Evolutionary conservation across 768 basidiomycete species (phyloP), one percentile per base, ranked within the genome.

Genomic region (Lactifluus hygrophoroides): DNA sequence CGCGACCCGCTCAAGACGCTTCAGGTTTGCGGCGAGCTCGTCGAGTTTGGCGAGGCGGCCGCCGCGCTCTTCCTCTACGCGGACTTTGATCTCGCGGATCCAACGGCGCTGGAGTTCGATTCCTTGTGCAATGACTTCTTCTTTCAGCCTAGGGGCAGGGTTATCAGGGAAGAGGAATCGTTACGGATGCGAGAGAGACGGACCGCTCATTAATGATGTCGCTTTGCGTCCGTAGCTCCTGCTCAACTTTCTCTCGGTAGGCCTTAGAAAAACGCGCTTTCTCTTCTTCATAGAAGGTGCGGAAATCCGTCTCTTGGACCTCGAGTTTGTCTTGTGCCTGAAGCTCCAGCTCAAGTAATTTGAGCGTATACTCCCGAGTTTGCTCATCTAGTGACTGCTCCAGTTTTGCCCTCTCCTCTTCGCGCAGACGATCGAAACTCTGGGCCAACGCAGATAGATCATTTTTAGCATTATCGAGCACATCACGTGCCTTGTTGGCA

Each of bases 101-200:
- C 95, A 98, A 54, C 91, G 82, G 50, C 94, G 85, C 69, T 98
- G 96, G 23, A 98, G 83, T 73, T 98, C 96, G 67, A 99, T 93
- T 17, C 94, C 96, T 70, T 98, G 94, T 3, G 94, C 88, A 51
- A 98, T 80, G 53, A 98, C 92, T 70, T 95, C 94, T 69, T 95
- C 91, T 70, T 87, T 90, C 58, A 99, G 78, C 42, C 94, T 96
- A 66, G 5, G 14, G 23, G 16, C 28, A 30, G 21, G 21, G 30
- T 54, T 40, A 58, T 40, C 14, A 30, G 19, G 34, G 2, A 35
- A 10, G 8, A 35, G 14, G 8, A 14, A 10, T 21, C 9, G 25
- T 7, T 6, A 13, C 28, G 19, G 8, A 50, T 5, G 58, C 21
- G 30, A 40, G 25, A 44, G 19, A n/a, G 28, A 60, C 80, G 60